A percentile compares a stretch with the other conserved stretches of the same genome.
Conservation (phyloP, 106 monocot genomes). For the Allium cepa region DNA sequence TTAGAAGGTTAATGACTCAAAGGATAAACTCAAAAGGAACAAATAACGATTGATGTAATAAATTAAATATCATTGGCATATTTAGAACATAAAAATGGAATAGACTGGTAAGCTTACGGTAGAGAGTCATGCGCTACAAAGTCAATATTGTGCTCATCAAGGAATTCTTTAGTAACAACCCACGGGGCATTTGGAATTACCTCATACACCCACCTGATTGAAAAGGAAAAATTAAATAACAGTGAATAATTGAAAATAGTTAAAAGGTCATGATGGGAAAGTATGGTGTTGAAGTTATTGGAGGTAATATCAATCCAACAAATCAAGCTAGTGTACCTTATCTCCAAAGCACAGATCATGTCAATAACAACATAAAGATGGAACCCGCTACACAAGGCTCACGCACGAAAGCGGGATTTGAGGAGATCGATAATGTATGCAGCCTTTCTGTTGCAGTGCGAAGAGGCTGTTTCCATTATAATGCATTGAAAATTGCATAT, state of each 20-base stretch:
- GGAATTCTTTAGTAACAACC: constrained; percentile 52
- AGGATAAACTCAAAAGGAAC: neutral
- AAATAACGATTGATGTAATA: too few relatives aligned
- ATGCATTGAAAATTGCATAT: too few relatives aligned
- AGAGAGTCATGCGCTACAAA: constrained; percentile 56
- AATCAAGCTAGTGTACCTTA: too few relatives aligned
- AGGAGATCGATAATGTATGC: too few relatives aligned
- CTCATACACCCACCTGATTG: constrained; percentile 62
- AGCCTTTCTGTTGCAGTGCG: too few relatives aligned
- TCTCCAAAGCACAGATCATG: too few relatives aligned
- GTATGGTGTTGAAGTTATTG: too few relatives aligned
- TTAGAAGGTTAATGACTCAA: neutral
- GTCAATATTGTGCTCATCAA: constrained; percentile 52
- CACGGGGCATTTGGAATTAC: constrained; percentile 64
- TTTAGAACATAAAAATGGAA: constrained; percentile 1
- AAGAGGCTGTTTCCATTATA: too few relatives aligned
- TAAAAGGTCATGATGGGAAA: neutral
- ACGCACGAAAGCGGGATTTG: too few relatives aligned
- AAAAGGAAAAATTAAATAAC: neutral
- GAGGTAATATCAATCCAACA: too few relatives aligned
- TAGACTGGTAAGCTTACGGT: constrained; percentile 19
- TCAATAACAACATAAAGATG: too few relatives aligned
- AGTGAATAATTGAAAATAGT: neutral
- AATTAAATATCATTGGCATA: neutral
- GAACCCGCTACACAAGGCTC: too few relatives aligned